Evolutionary conservation across 2,329 filamentous ascomycete genomes (phyloP), one percentile per base, ranked within the genome.

Genomic region (Neopestalotiopsis sp.): DNA sequence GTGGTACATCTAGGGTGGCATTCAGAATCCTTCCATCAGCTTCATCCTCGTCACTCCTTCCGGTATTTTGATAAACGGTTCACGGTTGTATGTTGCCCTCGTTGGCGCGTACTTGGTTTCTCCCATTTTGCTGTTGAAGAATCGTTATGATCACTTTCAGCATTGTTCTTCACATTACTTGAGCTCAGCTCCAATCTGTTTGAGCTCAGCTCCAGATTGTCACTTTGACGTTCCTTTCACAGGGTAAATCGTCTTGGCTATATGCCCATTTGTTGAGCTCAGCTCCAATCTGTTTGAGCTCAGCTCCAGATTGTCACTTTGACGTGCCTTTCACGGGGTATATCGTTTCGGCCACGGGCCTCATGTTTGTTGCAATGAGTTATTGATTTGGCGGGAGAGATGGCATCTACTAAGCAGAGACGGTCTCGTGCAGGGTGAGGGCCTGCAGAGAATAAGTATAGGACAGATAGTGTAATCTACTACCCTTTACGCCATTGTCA

Each of bases 1-100:
- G 83, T 85, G 83, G 83, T 85, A 75, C 70, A 79, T 84, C 73
- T 85, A 74, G 74, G 28, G 12, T 56, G 24, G 13, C 40, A n/a
- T 17, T 40, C 24, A 61, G 13, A 14, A 17, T 38, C 65, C 20
- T 34, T 38, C 28, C 20, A 17, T 24, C 65, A 30, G 24, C 24
- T 68, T 13, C 5, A 38, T n/a, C 28, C 14, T 61, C 57, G n/a
- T 53, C 24, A 13, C 24, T 13, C 30, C 70, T 73, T 58, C 67
- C 69, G 71, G 73, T 74, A 28, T 71, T 71, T 68, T 67, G 70
- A 71, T 74, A 64, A 63, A 56, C 66, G 70, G 70, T 71, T 61
- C 42, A 72, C 66, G 69, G 73, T 71, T 70, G 62, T 65, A 53
- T 38, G 45, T 34, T 12, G 42, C 62, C 28, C 42, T 65, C 20